A percentile compares a stretch with the other conserved stretches of the same genome.
Evolutionary conservation across 208 protist species (phyloP).

Genomic region (Wallacemonas sp.): DNA sequence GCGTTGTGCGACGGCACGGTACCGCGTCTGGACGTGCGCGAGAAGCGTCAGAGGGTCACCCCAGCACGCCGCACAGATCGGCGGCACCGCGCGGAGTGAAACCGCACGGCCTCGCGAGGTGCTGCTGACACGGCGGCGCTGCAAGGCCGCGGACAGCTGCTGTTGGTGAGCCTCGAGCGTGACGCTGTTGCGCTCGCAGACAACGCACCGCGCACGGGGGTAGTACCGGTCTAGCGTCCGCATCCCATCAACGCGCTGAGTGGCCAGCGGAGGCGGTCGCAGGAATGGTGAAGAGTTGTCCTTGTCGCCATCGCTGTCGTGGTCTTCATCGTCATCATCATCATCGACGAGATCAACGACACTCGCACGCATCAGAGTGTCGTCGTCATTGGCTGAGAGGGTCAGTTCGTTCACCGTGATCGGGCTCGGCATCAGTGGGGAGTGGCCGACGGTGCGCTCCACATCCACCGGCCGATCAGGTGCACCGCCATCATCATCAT

Average conservation of each 20-base stretch:
- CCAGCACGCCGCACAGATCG: constrained; percentile 50
- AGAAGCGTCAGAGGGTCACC: constrained; percentile 27
- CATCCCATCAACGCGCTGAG: constrained; percentile 23
- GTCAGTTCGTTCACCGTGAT: constrained; percentile 11
- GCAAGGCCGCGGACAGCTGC: constrained; percentile 8
- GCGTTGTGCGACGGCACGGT: constrained; percentile 17
- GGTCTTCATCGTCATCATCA: not conserved
- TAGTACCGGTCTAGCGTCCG: constrained; percentile 52
- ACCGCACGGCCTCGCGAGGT: too few relatives aligned
- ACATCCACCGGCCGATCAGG: constrained; percentile 4
- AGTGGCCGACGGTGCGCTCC: not conserved
- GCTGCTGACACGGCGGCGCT: not conserved
- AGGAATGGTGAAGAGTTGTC: too few relatives aligned
- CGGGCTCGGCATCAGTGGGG: not conserved
- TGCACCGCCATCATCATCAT: not conserved
- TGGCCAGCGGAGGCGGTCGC: too few relatives aligned
- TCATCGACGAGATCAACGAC: not conserved
- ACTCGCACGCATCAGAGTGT: too few relatives aligned
- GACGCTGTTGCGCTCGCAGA: constrained; percentile 34
- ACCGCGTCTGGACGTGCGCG: constrained; percentile 25
- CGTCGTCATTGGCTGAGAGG: too few relatives aligned
- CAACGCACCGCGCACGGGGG: constrained; percentile 35
- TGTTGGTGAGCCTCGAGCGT: constrained; percentile 21
- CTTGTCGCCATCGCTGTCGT: constrained; percentile 7
- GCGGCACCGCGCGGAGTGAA: constrained; percentile 21